Evolutionary conservation across 1,139 yeast species (phyloP), one percentile per base, ranked within the genome.

Genomic region (Blastobotrys persicus): DNA sequence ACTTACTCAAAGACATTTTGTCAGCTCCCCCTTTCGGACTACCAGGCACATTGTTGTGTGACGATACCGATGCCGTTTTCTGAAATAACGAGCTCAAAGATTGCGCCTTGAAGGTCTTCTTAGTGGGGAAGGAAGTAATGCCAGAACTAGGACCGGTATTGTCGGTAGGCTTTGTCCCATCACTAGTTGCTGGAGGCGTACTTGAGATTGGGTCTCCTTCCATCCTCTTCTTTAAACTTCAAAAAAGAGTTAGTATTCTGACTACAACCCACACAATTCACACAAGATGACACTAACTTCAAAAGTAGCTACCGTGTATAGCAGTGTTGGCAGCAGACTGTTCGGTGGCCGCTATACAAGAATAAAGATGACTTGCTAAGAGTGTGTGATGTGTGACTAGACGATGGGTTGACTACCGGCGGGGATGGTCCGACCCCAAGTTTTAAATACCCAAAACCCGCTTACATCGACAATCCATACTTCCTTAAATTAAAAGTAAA

Each of bases 81-180:
- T 64, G 55, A 52, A 70, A 69, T 41, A 69, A 56, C 32, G 64
- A 58, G 55, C 68, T 70, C 34, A 70, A 60, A 16, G 67, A 65
- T 55, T 69, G 72, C 7, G 72, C 62, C 55, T 69, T 69, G 62
- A 69, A 71, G 38, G 65, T 54, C 55, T 66, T 66, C 45, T 60
- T 64, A 11, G 55, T 55, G 17, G 52, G 20, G 9, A 9, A 23
- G 28, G 28, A 6, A 6, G 9, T 23, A 23, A 9, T 9, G 28
- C 28, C 9, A 23, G 31, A 23, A 13, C 11, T 19, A 23, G 31
- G 9, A 13, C 11, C 28, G 32, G 13, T 38, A 13, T 40, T 32
- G 35, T 12, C 38, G 31, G 40, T 32, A 34, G 28, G 19, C 44
- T 42, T 39, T 33, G 45, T 47, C 42, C 20, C 39, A 14, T 34